Percentiles rank a stretch among this genome's conserved stretches.
Evolutionary conservation across 805 yeast species (phyloP).

Genomic region (Starmerella sp.): DNA sequence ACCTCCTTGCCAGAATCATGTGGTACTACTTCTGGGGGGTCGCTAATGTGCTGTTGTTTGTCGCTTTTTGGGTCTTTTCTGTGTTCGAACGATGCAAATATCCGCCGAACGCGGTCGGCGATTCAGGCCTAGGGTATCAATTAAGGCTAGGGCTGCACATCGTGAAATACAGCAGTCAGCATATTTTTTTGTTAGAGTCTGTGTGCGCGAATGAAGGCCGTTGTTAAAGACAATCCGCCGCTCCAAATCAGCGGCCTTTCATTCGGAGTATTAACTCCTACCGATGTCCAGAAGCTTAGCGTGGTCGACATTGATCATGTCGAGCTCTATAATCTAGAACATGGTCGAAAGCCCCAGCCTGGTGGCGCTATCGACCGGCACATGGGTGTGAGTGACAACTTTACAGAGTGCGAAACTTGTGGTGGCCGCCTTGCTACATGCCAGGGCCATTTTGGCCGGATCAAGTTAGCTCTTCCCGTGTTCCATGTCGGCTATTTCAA

Average conservation of each 20-base stretch:
- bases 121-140: background rate
- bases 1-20: too few relatives aligned
- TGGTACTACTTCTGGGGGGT: too few relatives aligned
- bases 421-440: constrained; percentile 86
- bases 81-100: too few relatives aligned
- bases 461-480: constrained; percentile 85
- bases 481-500: constrained; percentile 97
- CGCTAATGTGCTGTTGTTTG: too few relatives aligned
- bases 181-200: constrained; percentile 1
- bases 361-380: constrained; percentile 83
- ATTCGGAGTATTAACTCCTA: constrained; percentile 85
- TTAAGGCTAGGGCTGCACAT: background rate
- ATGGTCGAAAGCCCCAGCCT: constrained; percentile 69
- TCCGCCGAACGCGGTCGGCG: background rate
- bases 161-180: background rate
- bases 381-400: constrained; percentile 89
- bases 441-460: constrained; percentile 97
- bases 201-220: constrained; percentile 29
- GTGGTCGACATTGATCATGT: constrained; percentile 89
- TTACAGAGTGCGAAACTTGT: constrained; percentile 82
- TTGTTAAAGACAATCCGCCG: constrained; percentile 65
- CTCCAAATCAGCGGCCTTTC: constrained; percentile 81
- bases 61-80: background rate
- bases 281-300: constrained; percentile 83
- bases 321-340: constrained; percentile 82